Evolutionary conservation across 2,329 filamentous ascomycete genomes (phyloP).

Genomic region (Claviceps humidiphila): DNA sequence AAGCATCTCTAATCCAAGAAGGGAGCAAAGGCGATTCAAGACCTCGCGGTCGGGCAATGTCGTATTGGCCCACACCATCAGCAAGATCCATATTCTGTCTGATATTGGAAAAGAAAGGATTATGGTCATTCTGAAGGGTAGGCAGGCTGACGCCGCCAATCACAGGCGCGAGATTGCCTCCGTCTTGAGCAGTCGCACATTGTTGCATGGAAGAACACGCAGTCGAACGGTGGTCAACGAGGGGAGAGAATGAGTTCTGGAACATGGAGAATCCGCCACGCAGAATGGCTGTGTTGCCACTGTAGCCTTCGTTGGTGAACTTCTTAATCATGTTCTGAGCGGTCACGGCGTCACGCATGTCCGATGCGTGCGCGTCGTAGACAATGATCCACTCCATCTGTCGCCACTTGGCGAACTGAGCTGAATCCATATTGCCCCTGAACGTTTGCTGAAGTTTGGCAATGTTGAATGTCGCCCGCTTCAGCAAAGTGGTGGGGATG

Average conservation of each 20-base stretch:
- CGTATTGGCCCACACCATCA: conserved; percentile 77
- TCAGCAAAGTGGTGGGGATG: conserved; percentile 86
- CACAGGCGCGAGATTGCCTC: conserved; percentile 48
- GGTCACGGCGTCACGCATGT: conserved; percentile 66
- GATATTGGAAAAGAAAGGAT: conserved; percentile 93
- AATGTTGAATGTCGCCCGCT: conserved; percentile 79
- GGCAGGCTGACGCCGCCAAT: conserved; percentile 83
- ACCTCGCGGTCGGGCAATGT: conserved; percentile 34
- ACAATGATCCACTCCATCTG: conserved; percentile 66
- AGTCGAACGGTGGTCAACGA: conserved; percentile 41
- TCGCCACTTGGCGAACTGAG: conserved; percentile 65
- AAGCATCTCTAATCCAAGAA: conserved; percentile 60
- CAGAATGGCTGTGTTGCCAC: conserved; percentile 60
- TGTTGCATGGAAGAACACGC: conserved; percentile 12
- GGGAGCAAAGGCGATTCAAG: conserved; percentile 47
- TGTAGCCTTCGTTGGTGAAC: conserved; percentile 73
- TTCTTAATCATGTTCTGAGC: conserved; percentile 87
- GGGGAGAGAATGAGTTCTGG: conserved; percentile 47
- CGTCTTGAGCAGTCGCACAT: conserved; percentile 15
- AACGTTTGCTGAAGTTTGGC: conserved; percentile 82
- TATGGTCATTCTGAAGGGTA: conserved; percentile 49
- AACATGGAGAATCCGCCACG: conserved; percentile 73
- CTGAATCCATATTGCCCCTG: conserved; percentile 53
- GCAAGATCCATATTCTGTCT: conserved; percentile 93
- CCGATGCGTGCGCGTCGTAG: conserved; percentile 67